Percentiles rank a stretch among this genome's conserved stretches.
phyloP scores from a whole-genome alignment of 768 basidiomycete species.

The Thelephora ganbajun region DNA sequence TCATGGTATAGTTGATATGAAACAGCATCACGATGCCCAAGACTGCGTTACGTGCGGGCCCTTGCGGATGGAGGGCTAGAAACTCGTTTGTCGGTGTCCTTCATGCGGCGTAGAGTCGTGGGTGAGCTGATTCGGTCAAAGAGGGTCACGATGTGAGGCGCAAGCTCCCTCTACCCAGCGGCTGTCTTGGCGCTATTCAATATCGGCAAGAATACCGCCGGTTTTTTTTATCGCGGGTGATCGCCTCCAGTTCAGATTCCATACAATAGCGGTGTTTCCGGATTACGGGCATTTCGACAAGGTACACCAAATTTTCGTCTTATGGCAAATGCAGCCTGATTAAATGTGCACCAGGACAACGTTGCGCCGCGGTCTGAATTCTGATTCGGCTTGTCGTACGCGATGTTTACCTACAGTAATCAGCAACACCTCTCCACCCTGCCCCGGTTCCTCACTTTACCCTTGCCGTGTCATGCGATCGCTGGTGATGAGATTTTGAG shows the following conservation, averaged over 20 bases:
- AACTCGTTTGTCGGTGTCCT: constrained; percentile 66
- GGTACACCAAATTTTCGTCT: constrained; percentile 3
- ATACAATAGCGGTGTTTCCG: constrained; percentile 42
- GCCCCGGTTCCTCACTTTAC: background rate
- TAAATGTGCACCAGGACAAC: constrained; percentile 10
- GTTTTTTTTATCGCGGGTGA: background rate
- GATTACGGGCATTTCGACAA: constrained; percentile 45
- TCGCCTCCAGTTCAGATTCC: constrained; percentile 26
- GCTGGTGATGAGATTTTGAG: too few relatives aligned
- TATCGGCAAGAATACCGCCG: background rate
- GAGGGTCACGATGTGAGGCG: too few relatives aligned
- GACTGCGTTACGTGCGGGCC: constrained; percentile 24
- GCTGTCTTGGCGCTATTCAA: background rate
- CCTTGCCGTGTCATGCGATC: background rate
- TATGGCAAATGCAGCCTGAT: background rate
- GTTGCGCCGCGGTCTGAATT: constrained; percentile 48
- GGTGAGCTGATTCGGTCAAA: constrained; percentile 7
- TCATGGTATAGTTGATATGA: background rate
- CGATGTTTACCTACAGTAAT: constrained; percentile 44
- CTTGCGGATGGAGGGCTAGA: constrained; percentile 67
- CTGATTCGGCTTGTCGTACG: constrained; percentile 65
- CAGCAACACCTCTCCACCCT: constrained; percentile 12
- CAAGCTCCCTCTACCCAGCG: background rate
- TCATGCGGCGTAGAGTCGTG: constrained; percentile 66
- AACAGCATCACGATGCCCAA: background rate